Conservation (phyloP, 768 basidiomycete species). For the Phallus indusiatus region DNA sequence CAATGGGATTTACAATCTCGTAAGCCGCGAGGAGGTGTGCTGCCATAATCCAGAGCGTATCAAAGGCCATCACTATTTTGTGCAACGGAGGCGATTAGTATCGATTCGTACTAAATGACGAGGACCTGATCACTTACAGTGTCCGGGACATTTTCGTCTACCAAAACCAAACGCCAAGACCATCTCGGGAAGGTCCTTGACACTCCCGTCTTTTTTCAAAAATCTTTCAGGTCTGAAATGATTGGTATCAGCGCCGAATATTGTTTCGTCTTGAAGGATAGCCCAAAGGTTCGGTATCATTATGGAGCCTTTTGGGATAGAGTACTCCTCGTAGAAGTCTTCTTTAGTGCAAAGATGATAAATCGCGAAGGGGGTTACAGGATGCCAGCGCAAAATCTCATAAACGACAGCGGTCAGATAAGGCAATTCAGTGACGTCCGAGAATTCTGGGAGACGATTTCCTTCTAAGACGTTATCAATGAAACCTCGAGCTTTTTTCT, state of each 20-base stretch:
- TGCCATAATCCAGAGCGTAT: no score
- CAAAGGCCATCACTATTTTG: no score
- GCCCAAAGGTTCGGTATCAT: conserved; percentile 13
- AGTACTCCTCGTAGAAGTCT: conserved; percentile 11
- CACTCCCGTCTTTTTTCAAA: conserved; percentile 2
- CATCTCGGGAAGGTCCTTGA: conserved; percentile 7
- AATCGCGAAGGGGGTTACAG: neutral
- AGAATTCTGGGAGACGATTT: conserved; percentile 5
- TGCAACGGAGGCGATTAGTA: no score
- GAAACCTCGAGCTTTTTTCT: conserved; percentile 7
- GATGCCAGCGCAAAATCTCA: neutral
- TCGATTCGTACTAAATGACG: no score
- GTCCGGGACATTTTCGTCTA: conserved; percentile 3
- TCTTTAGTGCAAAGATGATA: conserved; percentile 7
- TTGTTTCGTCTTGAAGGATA: conserved; percentile 5
- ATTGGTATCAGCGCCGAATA: conserved; percentile 11
- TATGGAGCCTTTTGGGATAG: conserved; percentile 13
- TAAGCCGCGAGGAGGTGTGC: no score
- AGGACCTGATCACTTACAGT: no score
- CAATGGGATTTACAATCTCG: no score
- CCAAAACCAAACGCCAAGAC: conserved; percentile 19
- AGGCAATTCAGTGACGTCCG: neutral
- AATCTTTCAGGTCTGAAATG: conserved; percentile 19
- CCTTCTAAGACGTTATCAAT: conserved; percentile 3
- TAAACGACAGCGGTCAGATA: neutral